Evolutionary conservation across 1,284 basidiomycete species (phyloP).

Genomic region (Tylopilus sp.): DNA sequence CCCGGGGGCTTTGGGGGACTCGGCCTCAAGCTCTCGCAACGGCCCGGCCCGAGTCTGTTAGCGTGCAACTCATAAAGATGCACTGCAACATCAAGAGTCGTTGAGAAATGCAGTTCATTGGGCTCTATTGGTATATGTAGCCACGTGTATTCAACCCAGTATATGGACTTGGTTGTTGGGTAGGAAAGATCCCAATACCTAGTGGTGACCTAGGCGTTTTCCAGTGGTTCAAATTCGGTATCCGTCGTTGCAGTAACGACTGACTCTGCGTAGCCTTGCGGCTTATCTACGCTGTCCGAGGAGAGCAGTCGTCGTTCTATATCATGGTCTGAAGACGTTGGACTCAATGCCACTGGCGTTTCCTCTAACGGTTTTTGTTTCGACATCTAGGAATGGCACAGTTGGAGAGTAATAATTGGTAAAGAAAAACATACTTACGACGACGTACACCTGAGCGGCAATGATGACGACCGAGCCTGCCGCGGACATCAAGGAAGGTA

Average conservation of each 20-base stretch:
- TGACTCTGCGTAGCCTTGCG: not conserved
- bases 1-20: too few relatives aligned
- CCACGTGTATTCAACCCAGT: too few relatives aligned
- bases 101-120: too few relatives aligned
- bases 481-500: slow-evolving; percentile 22
- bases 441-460: slow-evolving; percentile 17
- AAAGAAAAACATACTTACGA: slow-evolving; percentile 19
- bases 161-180: too few relatives aligned
- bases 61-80: too few relatives aligned
- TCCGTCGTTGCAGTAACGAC: not conserved
- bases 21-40: too few relatives aligned
- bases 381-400: slow-evolving; percentile 11
- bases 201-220: not conserved
- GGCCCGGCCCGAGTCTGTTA: too few relatives aligned
- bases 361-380: slow-evolving; percentile 7
- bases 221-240: too few relatives aligned
- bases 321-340: not conserved
- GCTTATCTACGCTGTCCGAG: slow-evolving; percentile 1
- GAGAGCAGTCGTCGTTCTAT: slow-evolving; percentile 13
- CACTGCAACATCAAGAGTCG: too few relatives aligned
- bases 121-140: too few relatives aligned
- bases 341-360: not conserved
- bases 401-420: not conserved
- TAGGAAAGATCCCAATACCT: too few relatives aligned
- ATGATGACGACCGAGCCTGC: slow-evolving; percentile 24